Evolutionary conservation across 495 filamentous ascomycete genomes (phyloP).

Genomic region (Amniculicola lignicola): DNA sequence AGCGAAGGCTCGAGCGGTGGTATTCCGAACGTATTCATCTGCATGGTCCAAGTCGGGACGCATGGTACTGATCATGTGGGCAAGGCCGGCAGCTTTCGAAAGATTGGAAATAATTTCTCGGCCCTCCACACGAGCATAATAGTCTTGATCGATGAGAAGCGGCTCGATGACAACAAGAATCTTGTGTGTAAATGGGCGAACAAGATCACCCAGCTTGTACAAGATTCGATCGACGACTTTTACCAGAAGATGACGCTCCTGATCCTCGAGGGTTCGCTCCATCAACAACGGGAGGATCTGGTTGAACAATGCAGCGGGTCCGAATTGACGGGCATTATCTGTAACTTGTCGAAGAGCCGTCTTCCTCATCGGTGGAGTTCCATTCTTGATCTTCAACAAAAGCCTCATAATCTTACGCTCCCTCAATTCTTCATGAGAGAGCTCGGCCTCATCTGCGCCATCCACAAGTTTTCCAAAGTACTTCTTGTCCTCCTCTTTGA

Average conservation of each 20-base stretch:
- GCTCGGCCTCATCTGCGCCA: slow-evolving; percentile 83
- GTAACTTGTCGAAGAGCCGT: slow-evolving; percentile 97
- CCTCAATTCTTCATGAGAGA: slow-evolving; percentile 93
- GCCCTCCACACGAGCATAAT: slow-evolving; percentile 97
- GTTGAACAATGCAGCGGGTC: slow-evolving; percentile 91
- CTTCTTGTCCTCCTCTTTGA: slow-evolving; percentile 98
- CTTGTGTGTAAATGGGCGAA: slow-evolving; percentile 95
- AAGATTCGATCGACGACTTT: slow-evolving; percentile 99
- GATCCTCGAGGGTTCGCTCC: slow-evolving; percentile 98
- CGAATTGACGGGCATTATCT: slow-evolving; percentile 96
- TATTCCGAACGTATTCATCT: slow-evolving; percentile 99
- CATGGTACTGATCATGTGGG: slow-evolving; percentile 99
- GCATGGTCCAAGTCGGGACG: slow-evolving; percentile 97
- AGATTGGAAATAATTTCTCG: slow-evolving; percentile 98
- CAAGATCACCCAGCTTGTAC: slow-evolving; percentile 96
- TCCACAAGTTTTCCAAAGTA: slow-evolving; percentile 99
- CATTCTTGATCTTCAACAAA: slow-evolving; percentile 98
- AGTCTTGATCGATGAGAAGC: slow-evolving; percentile 97
- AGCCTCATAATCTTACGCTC: slow-evolving; percentile 98
- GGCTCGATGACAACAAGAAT: slow-evolving; percentile 99
- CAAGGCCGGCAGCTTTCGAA: slow-evolving; percentile 92
- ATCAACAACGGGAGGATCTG: slow-evolving; percentile 96
- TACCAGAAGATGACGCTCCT: slow-evolving; percentile 96
- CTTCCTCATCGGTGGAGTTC: slow-evolving; percentile 98
- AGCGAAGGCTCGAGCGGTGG: slow-evolving; percentile 94